A percentile compares a stretch with the other conserved stretches of the same genome.
Evolutionary conservation across 2,329 filamentous ascomycete species (phyloP).

Genomic region (Incumbomyces lentus): DNA sequence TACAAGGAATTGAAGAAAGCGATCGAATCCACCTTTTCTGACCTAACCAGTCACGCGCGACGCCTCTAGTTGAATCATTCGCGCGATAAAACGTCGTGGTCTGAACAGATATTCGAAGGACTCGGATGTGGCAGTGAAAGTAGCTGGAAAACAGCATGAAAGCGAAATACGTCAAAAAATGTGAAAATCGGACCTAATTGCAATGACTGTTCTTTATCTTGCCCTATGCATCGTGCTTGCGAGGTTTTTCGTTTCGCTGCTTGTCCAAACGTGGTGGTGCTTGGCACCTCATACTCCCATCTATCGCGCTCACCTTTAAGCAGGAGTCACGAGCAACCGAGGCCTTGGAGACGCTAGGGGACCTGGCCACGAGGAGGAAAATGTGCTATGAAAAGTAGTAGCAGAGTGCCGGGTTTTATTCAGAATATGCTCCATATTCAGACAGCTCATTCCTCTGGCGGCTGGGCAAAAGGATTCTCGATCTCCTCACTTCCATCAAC

Average conservation of each 20-base stretch:
- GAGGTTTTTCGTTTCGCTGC: too few relatives aligned
- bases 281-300: too few relatives aligned
- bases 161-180: neutral
- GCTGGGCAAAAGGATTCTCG: slow-evolving; percentile 77
- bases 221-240: neutral
- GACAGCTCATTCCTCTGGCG: slow-evolving; percentile 45
- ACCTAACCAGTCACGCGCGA: slow-evolving; percentile 38
- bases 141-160: slow-evolving; percentile 5
- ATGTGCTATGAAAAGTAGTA: too few relatives aligned
- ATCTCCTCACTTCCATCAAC: slow-evolving; percentile 94
- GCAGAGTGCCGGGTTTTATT: too few relatives aligned
- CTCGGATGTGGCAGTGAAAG: slow-evolving; percentile 1
- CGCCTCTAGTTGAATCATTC: slow-evolving; percentile 6
- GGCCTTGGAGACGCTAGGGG: too few relatives aligned
- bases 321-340: too few relatives aligned
- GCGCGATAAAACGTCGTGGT: slow-evolving; percentile 2
- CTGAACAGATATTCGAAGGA: neutral
- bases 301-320: too few relatives aligned
- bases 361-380: too few relatives aligned
- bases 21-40: slow-evolving; percentile 51
- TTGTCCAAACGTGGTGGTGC: too few relatives aligned
- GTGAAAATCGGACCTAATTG: neutral
- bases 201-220: neutral
- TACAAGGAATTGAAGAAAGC: slow-evolving; percentile 76
- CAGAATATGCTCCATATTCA: too few relatives aligned